Evolutionary conservation across 2,329 filamentous ascomycete genomes (phyloP), one percentile per base, ranked within the genome.

Genomic region (Pezicula carpinea): DNA sequence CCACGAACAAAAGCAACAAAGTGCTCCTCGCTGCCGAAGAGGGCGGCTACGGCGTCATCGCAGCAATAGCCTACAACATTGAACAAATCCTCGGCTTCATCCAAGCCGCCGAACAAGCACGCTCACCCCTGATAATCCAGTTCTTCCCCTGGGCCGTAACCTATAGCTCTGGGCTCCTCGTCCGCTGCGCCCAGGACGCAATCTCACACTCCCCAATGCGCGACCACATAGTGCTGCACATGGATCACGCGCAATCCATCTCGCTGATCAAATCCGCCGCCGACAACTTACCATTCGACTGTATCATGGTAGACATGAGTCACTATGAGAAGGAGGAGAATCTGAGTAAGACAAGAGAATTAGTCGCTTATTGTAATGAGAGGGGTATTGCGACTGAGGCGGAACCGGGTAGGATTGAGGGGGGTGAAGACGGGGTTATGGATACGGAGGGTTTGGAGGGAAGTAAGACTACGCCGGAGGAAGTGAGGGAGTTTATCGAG

Each of bases 301-400:
- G 72, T 44, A 87, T 89, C 61, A 88, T 89, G 84, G 79, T 88
- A 0, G 85, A 89, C 65, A 89, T 89, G 83, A 80, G 74, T 48
- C 84, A 88, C 61, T 80, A 85, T 59, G 82, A 85, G 54, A 82
- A 81, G 56, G 81, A 76, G 46, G 83, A 87, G 66, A 89, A 89
- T 59, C 69, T 89, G 33, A 68, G 73, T 2, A 72, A 78, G 59
- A 88, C 83, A 15, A 70, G 70, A 42, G 80, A 85, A 54, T 66
- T 87, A 43, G 80, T 81, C 6, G 66, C 65, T 17, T 80, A 83
- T 60, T 86, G 83, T 60, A 77, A 85, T 60, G 79, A 69, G 54
- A 72, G 77, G 34, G 81, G 81, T 3, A 86, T 87, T 52, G 76
- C 81, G 4, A 83, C 82, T 2, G 84, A 89, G 62, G 84, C 83